Conservation (phyloP, 352 stramenopile genomes). For the Pythium angustatum region DNA sequence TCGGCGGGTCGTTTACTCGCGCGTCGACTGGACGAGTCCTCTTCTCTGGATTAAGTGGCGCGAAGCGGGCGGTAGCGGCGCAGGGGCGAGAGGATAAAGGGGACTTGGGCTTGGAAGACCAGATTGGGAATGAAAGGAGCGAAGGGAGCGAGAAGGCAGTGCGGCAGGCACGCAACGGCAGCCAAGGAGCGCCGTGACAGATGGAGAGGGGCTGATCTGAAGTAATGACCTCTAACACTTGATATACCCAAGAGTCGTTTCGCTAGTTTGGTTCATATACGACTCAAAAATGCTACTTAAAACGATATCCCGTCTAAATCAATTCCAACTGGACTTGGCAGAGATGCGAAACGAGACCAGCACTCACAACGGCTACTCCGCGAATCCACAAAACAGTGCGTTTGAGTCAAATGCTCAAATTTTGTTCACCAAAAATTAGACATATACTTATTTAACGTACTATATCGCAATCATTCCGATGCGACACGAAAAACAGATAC, state of each 20-base stretch:
- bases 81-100: neutral
- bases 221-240: neutral
- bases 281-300: neutral
- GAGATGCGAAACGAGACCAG: slow-evolving; percentile 10
- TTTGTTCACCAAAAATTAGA: neutral
- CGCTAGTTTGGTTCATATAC: neutral
- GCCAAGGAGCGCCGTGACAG: neutral
- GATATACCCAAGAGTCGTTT: neutral
- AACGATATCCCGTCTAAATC: neutral
- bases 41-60: slow-evolving; percentile 28
- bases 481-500: neutral
- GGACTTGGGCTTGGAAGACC: slow-evolving; percentile 14
- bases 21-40: slow-evolving; percentile 24
- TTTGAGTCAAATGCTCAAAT: too few relatives aligned
- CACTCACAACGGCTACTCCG: slow-evolving; percentile 9
- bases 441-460: slow-evolving; percentile 22
- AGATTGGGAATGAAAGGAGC: slow-evolving; percentile 17
- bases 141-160: neutral
- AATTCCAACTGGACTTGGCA: neutral
- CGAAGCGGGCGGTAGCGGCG: slow-evolving; percentile 1
- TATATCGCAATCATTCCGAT: slow-evolving; percentile 19
- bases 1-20: slow-evolving; percentile 13
- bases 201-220: neutral
- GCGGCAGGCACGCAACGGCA: neutral
- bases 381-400: neutral